Evolutionary conservation across 495 filamentous ascomycete genomes (phyloP).

Genomic region (Lophium mytilinum): DNA sequence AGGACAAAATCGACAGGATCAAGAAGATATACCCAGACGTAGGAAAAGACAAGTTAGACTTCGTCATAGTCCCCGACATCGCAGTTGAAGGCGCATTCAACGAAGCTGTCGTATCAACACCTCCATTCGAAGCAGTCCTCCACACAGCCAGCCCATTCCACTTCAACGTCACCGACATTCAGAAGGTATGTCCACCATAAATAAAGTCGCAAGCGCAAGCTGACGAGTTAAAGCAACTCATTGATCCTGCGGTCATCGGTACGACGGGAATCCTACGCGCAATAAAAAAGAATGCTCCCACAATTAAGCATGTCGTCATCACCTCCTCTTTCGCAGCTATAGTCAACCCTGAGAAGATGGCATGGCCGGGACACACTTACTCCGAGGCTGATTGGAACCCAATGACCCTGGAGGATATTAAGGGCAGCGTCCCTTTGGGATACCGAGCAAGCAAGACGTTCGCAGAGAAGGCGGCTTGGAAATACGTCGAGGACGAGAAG

Average conservation of each 20-base stretch:
- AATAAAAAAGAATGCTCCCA: conserved; percentile 62
- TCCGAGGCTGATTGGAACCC: conserved; percentile 79
- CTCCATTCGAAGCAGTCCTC: conserved; percentile 75
- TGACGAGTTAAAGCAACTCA: conserved; percentile 47
- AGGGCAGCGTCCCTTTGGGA: conserved; percentile 45
- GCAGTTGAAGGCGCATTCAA: conserved; percentile 69
- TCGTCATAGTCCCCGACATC: conserved; percentile 77
- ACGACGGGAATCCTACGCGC: conserved; percentile 73
- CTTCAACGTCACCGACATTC: conserved; percentile 54
- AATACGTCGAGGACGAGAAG: conserved; percentile 71
- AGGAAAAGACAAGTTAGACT: conserved; percentile 57
- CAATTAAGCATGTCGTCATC: conserved; percentile 70
- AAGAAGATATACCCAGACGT: conserved; percentile 54
- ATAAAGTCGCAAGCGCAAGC: neutral
- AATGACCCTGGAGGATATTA: conserved; percentile 60
- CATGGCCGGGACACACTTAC: conserved; percentile 50
- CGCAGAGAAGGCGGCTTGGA: conserved; percentile 69
- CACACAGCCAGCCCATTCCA: conserved; percentile 89
- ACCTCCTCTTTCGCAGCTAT: conserved; percentile 83
- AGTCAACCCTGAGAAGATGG: conserved; percentile 42
- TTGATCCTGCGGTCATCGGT: conserved; percentile 79
- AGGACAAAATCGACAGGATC: conserved; percentile 71
- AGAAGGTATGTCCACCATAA: conserved; percentile 40
- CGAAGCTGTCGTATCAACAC: conserved; percentile 60
- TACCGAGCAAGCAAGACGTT: conserved; percentile 37